Evolutionary conservation across 108 stramenopile genomes (phyloP), one percentile per base, ranked within the genome.

Genomic region (Nannochloropsis salina): DNA sequence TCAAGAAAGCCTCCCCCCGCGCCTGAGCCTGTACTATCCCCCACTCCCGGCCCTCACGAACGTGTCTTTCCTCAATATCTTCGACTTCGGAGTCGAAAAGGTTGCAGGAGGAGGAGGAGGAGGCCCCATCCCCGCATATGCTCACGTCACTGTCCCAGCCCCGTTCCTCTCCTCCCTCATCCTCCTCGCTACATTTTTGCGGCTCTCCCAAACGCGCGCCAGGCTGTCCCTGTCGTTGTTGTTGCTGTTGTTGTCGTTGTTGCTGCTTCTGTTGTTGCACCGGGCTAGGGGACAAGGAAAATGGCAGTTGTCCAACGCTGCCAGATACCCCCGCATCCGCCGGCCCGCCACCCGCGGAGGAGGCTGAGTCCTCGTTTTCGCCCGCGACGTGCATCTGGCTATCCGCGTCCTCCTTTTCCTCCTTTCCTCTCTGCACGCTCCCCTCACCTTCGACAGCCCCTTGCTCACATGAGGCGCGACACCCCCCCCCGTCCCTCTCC

Each of bases 321-420:
- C 61, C 20, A 74, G 61, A 74, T n/a, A 15, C 61, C n/a, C 61
- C 61, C 15, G 15, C 61, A 15, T 15, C n/a, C 61, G 61, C 61
- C 8, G 15, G 61, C 6, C 61, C 61, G 8, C n/a, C 61, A 74
- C 61, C n/a, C n/a, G 61, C 15, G 20, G 61, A 74, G 3, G 61
- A 74, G n/a, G 61, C n/a, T 3, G 6, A 74, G n/a, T 74, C 6
- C 15, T 74, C 8, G n/a, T 74, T n/a, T 2, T 74, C 61, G 3
- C 61, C 61, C 61, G 61, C 61, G 2, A 74, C 61, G 61, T 74
- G 61, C 61, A 74, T 41, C 31, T 11, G 74, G 8, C 41, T 43
- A 22, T 43, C 74, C 74, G 22, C 80, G n/a, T 85, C 84, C 74
- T 74, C 82, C 45, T 81, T 47, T 22, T 47, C 42, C 12, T 86